phyloP scores from a whole-genome alignment of 331 rosid genomes.

The Rhamnella rubrinervis region DNA sequence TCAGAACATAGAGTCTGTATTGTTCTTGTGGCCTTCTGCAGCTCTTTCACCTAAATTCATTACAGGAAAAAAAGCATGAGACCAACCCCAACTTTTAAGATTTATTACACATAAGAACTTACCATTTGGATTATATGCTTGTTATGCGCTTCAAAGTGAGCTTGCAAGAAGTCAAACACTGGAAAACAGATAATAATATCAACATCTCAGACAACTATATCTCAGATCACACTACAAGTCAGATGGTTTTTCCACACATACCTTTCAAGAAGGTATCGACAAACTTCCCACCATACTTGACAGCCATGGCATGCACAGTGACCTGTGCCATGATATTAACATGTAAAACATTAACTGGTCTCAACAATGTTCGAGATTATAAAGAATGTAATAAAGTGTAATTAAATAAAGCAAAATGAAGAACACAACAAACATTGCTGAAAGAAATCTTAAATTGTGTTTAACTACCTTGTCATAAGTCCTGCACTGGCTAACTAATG shows the following conservation, averaged over 20 bases:
- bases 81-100: neutral
- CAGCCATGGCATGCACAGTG: constrained; percentile 42
- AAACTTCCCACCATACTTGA: constrained; percentile 43
- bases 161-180: constrained; percentile 43
- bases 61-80: neutral
- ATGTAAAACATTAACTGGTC: constrained; percentile 8
- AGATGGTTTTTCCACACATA: constrained; percentile 6
- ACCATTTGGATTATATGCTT: constrained; percentile 38
- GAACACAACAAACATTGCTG: neutral
- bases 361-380: neutral
- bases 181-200: constrained; percentile 12
- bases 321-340: constrained; percentile 23
- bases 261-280: constrained; percentile 44
- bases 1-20: constrained; percentile 47
- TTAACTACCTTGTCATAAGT: constrained; percentile 32
- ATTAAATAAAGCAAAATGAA: neutral
- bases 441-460: constrained; percentile 4
- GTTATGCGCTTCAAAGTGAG: constrained; percentile 30
- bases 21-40: constrained; percentile 47
- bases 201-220: neutral
- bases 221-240: neutral
- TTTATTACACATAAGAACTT: constrained; percentile 8
- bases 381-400: neutral
- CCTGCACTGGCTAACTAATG: constrained; percentile 38
- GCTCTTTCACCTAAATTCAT: constrained; percentile 32